These are phyloP conservation scores for Aspergillus felis DNA, from an alignment of 2,329 filamentous ascomycete species.

Conservation along the genomic window DNA sequence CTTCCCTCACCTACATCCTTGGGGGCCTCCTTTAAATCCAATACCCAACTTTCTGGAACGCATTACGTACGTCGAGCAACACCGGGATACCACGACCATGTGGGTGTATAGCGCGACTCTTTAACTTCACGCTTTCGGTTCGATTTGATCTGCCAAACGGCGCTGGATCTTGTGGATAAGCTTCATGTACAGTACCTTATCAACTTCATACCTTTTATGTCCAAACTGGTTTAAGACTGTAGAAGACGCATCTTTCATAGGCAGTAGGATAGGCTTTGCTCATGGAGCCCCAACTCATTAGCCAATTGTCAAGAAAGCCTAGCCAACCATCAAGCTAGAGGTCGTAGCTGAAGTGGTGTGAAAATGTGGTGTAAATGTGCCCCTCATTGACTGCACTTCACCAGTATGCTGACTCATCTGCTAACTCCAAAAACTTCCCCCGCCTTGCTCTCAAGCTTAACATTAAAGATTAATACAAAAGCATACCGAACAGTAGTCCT, in stretches of 20 bases:
- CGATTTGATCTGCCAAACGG: neutral
- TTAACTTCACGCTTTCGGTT: constrained; percentile 3
- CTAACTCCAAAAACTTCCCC: neutral
- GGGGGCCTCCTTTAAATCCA: neutral
- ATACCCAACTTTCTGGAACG: neutral
- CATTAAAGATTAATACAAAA: neutral
- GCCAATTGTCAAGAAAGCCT: neutral
- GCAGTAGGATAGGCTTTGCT: neutral
- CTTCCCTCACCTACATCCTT: constrained; percentile 5
- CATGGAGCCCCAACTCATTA: neutral
- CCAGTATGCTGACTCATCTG: neutral
- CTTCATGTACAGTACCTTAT: neutral
- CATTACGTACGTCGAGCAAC: constrained; percentile 2
- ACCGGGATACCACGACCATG: constrained; percentile 4
- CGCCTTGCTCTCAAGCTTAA: neutral
- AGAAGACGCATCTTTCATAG: neutral
- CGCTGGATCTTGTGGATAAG: constrained; percentile 3
- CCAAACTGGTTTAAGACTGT: neutral
- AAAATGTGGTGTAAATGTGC: neutral
- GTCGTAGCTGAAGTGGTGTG: neutral
- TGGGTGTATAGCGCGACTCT: constrained; percentile 4
- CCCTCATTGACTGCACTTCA: neutral
- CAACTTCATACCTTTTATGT: constrained; percentile 2
- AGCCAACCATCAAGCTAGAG: neutral
- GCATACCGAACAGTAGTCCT: constrained; percentile 8